Evolutionary conservation across 345 rosid species (phyloP).

Genomic region (Acer campestre): DNA sequence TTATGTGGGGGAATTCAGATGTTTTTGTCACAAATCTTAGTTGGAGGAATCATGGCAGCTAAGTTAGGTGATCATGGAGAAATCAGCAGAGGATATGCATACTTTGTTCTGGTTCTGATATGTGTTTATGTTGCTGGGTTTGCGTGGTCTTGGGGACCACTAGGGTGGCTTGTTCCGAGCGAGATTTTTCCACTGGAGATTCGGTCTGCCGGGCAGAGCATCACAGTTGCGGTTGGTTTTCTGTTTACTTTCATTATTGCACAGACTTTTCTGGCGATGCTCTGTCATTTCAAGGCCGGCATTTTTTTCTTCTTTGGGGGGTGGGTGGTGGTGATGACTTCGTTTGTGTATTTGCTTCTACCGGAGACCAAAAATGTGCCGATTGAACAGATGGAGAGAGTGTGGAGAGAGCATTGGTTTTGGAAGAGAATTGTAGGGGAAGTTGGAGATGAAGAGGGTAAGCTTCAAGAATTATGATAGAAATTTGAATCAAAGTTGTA

Average conservation of each 20-base stretch:
- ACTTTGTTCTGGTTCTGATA: constrained; percentile 32
- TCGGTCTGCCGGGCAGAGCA: constrained; percentile 48
- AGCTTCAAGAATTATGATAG: not conserved
- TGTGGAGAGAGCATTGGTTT: constrained; percentile 53
- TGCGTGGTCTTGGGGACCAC: constrained; percentile 59
- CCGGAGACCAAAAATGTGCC: constrained; percentile 56
- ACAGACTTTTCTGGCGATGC: constrained; percentile 40
- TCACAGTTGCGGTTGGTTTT: constrained; percentile 45
- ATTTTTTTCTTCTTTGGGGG: constrained; percentile 55
- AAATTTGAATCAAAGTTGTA: not conserved
- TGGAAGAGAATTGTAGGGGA: constrained; percentile 43
- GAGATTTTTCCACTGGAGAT: constrained; percentile 51
- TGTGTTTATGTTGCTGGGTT: constrained; percentile 45
- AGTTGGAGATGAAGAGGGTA: constrained; percentile 13
- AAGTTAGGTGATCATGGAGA: constrained; percentile 56
- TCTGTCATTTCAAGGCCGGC: constrained; percentile 48
- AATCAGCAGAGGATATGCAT: constrained; percentile 40
- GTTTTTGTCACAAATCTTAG: constrained; percentile 53
- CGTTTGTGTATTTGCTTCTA: constrained; percentile 37
- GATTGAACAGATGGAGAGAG: constrained; percentile 47
- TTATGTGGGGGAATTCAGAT: constrained; percentile 58
- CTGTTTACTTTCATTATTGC: constrained; percentile 47
- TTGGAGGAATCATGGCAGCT: constrained; percentile 49
- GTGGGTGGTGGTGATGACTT: constrained; percentile 51
- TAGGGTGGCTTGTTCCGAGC: constrained; percentile 56